phyloP scores from a whole-genome alignment of 2,329 filamentous ascomycete genomes.

The Pezicula radicicola region DNA sequence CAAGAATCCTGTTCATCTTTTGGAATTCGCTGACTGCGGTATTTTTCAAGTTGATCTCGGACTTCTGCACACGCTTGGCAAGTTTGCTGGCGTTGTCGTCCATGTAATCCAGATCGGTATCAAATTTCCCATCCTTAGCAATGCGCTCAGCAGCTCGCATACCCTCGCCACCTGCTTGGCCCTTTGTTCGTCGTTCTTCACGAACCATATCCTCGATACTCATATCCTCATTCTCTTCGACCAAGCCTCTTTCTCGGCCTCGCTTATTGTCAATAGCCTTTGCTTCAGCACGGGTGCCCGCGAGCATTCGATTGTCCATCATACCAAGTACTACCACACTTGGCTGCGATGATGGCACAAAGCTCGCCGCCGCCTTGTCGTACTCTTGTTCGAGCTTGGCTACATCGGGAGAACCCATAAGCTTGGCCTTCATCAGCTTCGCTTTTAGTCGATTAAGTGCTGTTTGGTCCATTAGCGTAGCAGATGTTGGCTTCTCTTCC shows the following conservation, averaged over 20 bases:
- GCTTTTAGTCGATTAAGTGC: constrained; percentile 86
- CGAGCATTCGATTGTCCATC: constrained; percentile 87
- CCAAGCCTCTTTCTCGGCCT: constrained; percentile 77
- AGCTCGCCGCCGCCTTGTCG: constrained; percentile 67
- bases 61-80: constrained; percentile 82
- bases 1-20: constrained; percentile 81
- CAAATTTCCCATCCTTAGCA: constrained; percentile 87
- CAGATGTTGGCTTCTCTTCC: constrained; percentile 47
- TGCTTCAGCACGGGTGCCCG: constrained; percentile 70
- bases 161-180: constrained; percentile 75
- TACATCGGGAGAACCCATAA: constrained; percentile 73
- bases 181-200: constrained; percentile 83
- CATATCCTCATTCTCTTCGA: constrained; percentile 95
- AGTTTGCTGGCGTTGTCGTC: constrained; percentile 94
- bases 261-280: constrained; percentile 76
- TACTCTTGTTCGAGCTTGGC: constrained; percentile 80
- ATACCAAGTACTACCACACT: constrained; percentile 78
- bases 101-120: constrained; percentile 92
- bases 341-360: constrained; percentile 43
- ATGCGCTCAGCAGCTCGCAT: constrained; percentile 86
- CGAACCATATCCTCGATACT: constrained; percentile 94
- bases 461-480: constrained; percentile 66
- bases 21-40: constrained; percentile 85
- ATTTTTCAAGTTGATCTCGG: constrained; percentile 83
- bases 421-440: constrained; percentile 92